Conservation (phyloP, 148 eudicot genomes). For the Rhododendron henanense region DNA sequence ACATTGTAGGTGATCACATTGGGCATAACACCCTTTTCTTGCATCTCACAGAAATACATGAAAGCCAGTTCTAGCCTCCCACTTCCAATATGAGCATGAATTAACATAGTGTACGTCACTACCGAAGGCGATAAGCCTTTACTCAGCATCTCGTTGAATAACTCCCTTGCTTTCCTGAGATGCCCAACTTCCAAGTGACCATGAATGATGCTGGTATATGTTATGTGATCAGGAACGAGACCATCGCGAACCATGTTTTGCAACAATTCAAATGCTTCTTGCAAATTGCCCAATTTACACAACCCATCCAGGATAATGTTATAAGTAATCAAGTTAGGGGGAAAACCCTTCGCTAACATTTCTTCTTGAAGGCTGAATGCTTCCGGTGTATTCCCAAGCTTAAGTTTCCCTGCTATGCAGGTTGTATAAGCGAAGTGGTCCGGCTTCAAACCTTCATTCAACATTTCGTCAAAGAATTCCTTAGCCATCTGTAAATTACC, state of each 20-base stretch:
- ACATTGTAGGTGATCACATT: conserved; percentile 59
- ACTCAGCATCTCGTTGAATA: conserved; percentile 35
- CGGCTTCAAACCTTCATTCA: conserved; percentile 40
- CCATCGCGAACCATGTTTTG: conserved; percentile 40
- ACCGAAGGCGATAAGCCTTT: conserved; percentile 41
- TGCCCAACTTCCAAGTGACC: conserved; percentile 37
- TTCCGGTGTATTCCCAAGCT: conserved; percentile 29
- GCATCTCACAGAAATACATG: conserved; percentile 48
- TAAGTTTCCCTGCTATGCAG: conserved; percentile 34
- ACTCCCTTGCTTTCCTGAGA: conserved; percentile 39
- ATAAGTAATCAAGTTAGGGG: conserved; percentile 40
- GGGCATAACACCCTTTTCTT: conserved; percentile 34
- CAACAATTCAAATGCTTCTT: conserved; percentile 38
- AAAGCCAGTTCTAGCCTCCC: conserved; percentile 40
- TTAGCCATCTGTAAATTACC: conserved; percentile 45
- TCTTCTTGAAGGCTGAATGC: conserved; percentile 42
- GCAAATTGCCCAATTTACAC: conserved; percentile 37
- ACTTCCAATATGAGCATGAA: conserved; percentile 38
- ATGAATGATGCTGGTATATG: conserved; percentile 51
- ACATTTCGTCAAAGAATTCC: conserved; percentile 40
- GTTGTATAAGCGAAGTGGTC: conserved; percentile 44
- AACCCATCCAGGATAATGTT: conserved; percentile 46
- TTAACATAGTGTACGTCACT: conserved; percentile 51
- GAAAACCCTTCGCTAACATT: conserved; percentile 36
- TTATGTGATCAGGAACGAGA: conserved; percentile 43